Conservation (phyloP, 225 moss, liverwort and hornwort species). For the Polytrichum formosum region DNA sequence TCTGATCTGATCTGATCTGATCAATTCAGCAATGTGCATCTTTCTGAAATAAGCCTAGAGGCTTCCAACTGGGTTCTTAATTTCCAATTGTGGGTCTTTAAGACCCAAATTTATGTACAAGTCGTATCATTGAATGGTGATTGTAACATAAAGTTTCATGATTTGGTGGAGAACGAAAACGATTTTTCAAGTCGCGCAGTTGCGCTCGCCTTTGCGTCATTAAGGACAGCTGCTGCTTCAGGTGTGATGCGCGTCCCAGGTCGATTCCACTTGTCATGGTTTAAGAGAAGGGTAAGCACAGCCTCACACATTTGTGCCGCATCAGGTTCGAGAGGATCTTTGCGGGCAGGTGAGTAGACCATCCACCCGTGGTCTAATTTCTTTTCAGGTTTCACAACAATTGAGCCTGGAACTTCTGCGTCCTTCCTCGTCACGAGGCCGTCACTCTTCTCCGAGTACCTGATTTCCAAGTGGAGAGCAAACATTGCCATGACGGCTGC, state of each 20-base stretch:
- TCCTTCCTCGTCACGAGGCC: constrained; percentile 87
- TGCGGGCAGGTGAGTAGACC: constrained; percentile 85
- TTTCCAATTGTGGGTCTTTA: not conserved
- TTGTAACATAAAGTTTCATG: too few species aligned
- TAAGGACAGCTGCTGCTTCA: constrained; percentile 40
- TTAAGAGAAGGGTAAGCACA: constrained; percentile 60
- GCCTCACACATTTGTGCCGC: constrained; percentile 93
- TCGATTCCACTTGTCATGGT: constrained; percentile 56
- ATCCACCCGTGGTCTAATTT: constrained; percentile 85
- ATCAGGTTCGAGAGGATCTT: constrained; percentile 68
- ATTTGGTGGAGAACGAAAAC: too few species aligned
- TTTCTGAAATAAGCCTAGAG: too few species aligned
- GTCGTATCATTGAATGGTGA: not conserved
- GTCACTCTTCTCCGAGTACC: constrained; percentile 92
- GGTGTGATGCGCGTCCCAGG: constrained; percentile 32
- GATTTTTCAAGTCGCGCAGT: not conserved
- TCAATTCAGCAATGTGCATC: too few species aligned
- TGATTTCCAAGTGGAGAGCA: constrained; percentile 88
- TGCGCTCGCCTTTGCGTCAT: constrained; percentile 40
- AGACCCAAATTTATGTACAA: not conserved
- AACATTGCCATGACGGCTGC: constrained; percentile 92
- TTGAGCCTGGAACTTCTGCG: constrained; percentile 94
- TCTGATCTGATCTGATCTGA: too few species aligned
- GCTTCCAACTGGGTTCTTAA: too few species aligned
- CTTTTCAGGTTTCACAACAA: constrained; percentile 77